Conservation (phyloP, 495 filamentous ascomycete species). For the Hypomontagnella monticulosa region DNA sequence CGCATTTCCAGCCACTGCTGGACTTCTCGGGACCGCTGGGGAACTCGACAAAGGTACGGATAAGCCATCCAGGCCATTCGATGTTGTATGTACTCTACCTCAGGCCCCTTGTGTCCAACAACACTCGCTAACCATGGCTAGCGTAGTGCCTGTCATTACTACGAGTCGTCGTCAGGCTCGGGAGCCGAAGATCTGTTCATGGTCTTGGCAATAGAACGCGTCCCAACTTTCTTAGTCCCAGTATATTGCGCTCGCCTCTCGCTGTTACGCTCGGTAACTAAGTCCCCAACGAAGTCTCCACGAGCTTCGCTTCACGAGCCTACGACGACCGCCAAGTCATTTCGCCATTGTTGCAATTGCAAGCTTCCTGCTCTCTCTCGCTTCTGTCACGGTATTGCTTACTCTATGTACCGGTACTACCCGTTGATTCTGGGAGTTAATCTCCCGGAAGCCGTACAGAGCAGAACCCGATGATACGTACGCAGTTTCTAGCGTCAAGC, state of each 20-base stretch:
- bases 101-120: background rate
- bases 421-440: conserved; percentile 33
- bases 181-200: conserved; percentile 22
- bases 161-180: conserved; percentile 3
- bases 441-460: conserved; percentile 39
- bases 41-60: background rate
- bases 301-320: conserved; percentile 19
- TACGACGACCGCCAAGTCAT: conserved; percentile 27
- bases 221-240: conserved; percentile 16
- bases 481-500: conserved; percentile 22
- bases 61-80: background rate
- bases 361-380: conserved; percentile 7
- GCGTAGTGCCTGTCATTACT: conserved; percentile 4
- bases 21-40: background rate
- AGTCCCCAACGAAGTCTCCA: conserved; percentile 26
- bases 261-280: conserved; percentile 12
- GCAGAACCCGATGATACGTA: conserved; percentile 24
- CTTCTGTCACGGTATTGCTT: conserved; percentile 31
- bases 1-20: background rate
- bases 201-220: conserved; percentile 24
- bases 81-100: background rate
- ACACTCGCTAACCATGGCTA: background rate
- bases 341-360: conserved; percentile 32
- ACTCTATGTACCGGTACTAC: conserved; percentile 38
- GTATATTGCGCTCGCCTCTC: conserved; percentile 17